A percentile compares a stretch with the other conserved stretches of the same genome.
These are phyloP conservation scores for Chaetothyriales sp. DNA, from an alignment of 2,329 filamentous ascomycete species.

Conservation along the genomic window DNA sequence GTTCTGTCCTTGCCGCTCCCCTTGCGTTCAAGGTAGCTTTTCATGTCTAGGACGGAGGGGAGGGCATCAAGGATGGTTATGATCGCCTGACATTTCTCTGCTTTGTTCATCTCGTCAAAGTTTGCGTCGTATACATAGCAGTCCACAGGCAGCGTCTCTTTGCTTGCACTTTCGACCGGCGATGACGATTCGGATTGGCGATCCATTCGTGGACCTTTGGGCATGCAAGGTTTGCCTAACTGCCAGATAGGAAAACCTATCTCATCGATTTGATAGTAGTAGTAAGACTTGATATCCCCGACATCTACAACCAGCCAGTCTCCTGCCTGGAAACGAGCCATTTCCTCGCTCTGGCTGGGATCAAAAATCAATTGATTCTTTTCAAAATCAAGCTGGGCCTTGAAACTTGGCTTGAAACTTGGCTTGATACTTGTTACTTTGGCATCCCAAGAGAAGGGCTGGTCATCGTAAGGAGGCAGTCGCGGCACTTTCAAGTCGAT, in stretches of 20 bases:
- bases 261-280: slow-evolving; percentile 2
- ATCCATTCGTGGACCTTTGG: background rate
- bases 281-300: background rate
- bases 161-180: background rate
- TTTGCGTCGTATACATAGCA: slow-evolving; percentile 24
- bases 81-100: slow-evolving; percentile 21
- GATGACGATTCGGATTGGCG: too few species aligned
- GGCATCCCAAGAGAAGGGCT: background rate
- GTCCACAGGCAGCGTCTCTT: slow-evolving; percentile 1
- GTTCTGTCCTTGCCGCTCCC: slow-evolving; percentile 24
- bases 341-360: background rate
- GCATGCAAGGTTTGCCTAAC: background rate
- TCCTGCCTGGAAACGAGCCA: slow-evolving; percentile 4
- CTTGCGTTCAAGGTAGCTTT: slow-evolving; percentile 28
- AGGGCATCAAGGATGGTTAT: slow-evolving; percentile 25
- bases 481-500: slow-evolving; percentile 40
- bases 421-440: background rate
- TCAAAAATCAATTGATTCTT: background rate
- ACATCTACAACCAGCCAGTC: slow-evolving; percentile 10
- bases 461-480: background rate
- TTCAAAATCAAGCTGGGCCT: background rate
- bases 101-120: slow-evolving; percentile 25
- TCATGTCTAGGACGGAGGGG: slow-evolving; percentile 27
- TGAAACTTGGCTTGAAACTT: background rate
- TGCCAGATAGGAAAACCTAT: background rate